A percentile compares a stretch with the other conserved stretches of the same genome.
These are phyloP conservation scores for Baorangia bicolor DNA, from an alignment of 768 basidiomycete species.

Conservation along the genomic window DNA sequence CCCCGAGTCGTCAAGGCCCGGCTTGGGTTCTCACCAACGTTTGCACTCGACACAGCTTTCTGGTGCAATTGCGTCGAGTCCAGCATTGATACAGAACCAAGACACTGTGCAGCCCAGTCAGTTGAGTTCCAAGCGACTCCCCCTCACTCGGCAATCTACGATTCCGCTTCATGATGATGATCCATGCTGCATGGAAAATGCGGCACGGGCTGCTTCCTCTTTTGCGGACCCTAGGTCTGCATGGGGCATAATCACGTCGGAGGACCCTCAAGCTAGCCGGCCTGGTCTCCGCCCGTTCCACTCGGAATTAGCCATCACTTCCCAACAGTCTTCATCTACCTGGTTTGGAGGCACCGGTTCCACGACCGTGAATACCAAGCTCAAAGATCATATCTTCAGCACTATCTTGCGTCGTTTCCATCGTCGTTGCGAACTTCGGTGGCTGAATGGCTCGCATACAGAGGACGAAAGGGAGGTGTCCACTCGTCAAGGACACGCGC, in stretches of 20 bases:
- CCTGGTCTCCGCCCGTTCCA: conserved; percentile 40
- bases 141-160: conserved; percentile 42
- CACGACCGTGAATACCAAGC: conserved; percentile 88
- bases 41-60: conserved; percentile 44
- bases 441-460: conserved; percentile 39
- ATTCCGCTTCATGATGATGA: conserved; percentile 39
- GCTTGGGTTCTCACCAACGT: conserved; percentile 33
- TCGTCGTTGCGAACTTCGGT: conserved; percentile 41
- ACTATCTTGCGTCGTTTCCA: conserved; percentile 78
- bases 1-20: conserved; percentile 30
- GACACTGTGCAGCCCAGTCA: conserved; percentile 17
- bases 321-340: conserved; percentile 38
- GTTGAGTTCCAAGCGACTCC: conserved; percentile 35
- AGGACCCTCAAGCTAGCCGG: conserved; percentile 24
- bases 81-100: conserved; percentile 52
- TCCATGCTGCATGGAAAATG: conserved; percentile 45
- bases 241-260: conserved; percentile 20
- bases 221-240: conserved; percentile 24
- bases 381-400: conserved; percentile 95
- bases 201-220: conserved; percentile 26
- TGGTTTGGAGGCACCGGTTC: conserved; percentile 90
- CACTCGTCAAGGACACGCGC: conserved; percentile 39
- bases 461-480: conserved; percentile 59
- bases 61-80: conserved; percentile 65
- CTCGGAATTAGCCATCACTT: conserved; percentile 39